Evolutionary conservation across 192 early-diverging fungal genomes (phyloP).

Genomic region (Chytriomyces hyalinus): DNA sequence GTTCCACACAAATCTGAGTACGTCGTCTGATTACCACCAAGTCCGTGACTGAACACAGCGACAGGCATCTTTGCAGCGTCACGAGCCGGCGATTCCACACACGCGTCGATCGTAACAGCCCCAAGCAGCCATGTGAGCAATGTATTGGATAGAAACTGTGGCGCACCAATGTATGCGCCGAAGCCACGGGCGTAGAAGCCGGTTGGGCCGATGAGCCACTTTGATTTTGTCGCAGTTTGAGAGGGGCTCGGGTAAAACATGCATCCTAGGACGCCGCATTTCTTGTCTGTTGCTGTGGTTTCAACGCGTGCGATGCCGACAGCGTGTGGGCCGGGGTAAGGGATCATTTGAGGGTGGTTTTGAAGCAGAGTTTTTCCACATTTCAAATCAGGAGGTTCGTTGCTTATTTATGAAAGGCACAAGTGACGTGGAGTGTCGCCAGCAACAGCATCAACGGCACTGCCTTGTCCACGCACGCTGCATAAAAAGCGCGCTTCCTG

Average conservation of each 20-base stretch:
- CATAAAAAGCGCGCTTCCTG: too few species aligned
- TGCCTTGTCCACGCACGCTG: too few species aligned
- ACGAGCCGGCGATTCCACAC: constrained; percentile 15
- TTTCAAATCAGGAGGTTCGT: too few species aligned
- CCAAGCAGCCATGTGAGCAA: constrained; percentile 36
- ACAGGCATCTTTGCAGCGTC: constrained; percentile 28
- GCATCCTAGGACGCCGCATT: constrained; percentile 37
- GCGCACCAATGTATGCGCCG: constrained; percentile 41
- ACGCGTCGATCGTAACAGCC: constrained; percentile 35
- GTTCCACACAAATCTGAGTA: constrained; percentile 34
- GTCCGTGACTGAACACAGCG: constrained; percentile 52
- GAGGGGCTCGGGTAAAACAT: constrained; percentile 46
- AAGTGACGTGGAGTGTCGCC: too few species aligned
- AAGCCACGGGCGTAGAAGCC: constrained; percentile 44
- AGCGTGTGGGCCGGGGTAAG: constrained; percentile 42
- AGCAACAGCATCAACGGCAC: too few species aligned
- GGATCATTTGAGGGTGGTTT: constrained; percentile 2
- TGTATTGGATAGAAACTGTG: constrained; percentile 19
- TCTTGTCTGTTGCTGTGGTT: constrained; percentile 14
- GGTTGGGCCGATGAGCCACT: constrained; percentile 43
- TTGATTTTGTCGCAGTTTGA: constrained; percentile 9
- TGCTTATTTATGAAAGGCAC: too few species aligned
- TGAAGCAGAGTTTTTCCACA: too few species aligned
- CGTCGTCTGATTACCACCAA: constrained; percentile 54
- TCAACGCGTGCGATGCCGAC: constrained; percentile 49